phyloP scores from a whole-genome alignment of 169 alveolate species.

The Babesia caballi region DNA sequence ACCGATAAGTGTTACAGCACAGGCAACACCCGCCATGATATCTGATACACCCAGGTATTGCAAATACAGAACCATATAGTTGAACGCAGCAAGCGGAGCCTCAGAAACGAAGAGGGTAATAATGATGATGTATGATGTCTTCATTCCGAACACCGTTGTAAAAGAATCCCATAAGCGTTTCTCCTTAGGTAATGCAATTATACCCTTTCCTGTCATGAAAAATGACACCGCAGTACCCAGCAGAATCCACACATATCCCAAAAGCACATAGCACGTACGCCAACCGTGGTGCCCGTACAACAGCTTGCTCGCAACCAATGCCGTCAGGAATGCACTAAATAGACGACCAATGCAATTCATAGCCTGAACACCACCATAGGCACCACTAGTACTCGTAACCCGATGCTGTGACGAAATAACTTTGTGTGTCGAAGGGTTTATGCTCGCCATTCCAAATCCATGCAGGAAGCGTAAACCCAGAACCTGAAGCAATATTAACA shows the following conservation, averaged over 20 bases:
- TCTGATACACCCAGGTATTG: constrained; percentile 87
- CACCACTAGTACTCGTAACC: not conserved
- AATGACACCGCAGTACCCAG: not conserved
- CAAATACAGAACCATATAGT: constrained; percentile 83
- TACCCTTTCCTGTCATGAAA: not conserved
- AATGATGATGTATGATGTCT: not conserved
- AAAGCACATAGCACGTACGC: constrained; percentile 17
- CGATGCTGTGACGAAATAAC: not conserved
- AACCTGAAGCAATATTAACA: not conserved
- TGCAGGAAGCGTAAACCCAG: constrained; percentile 26
- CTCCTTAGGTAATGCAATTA: not conserved
- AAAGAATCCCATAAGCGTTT: not conserved
- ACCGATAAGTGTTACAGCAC: constrained; percentile 82
- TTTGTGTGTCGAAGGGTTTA: constrained; percentile 26
- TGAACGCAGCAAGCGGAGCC: constrained; percentile 86
- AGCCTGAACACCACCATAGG: constrained; percentile 24
- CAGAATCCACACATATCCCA: constrained; percentile 32
- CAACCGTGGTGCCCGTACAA: constrained; percentile 30
- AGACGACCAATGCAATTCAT: constrained; percentile 37
- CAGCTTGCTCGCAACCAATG: not conserved
- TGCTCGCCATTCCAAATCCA: constrained; percentile 46
- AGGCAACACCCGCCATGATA: constrained; percentile 81
- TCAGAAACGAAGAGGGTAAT: constrained; percentile 72
- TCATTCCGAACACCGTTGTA: not conserved
- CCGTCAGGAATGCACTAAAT: constrained; percentile 8